phyloP scores from a whole-genome alignment of 179 eudicot genomes.

The Actinidia chinensis region DNA sequence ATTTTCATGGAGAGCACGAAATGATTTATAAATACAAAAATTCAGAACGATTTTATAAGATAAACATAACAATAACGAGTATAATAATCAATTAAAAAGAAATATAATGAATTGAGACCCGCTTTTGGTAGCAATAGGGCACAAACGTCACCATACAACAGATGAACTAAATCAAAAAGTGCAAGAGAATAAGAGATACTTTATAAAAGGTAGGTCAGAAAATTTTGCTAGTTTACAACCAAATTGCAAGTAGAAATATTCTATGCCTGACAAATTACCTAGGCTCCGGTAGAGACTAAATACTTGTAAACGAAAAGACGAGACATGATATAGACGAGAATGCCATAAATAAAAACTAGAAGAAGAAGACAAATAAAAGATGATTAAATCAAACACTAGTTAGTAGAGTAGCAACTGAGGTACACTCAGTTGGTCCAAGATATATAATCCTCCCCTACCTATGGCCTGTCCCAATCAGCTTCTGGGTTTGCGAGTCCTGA shows the following conservation, averaged over 20 bases:
- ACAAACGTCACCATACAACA: no score
- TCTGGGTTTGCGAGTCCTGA: not conserved
- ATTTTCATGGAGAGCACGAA: not conserved
- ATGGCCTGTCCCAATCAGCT: constrained; percentile 15
- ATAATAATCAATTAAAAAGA: no score
- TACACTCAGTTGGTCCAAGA: not conserved
- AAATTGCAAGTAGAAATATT: no score
- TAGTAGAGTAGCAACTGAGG: no score
- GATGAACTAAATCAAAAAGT: no score
- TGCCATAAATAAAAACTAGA: constrained; percentile 14
- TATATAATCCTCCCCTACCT: constrained; percentile 2
- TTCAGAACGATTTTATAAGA: no score
- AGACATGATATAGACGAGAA: constrained; percentile 18
- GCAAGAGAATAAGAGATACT: no score
- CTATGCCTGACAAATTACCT: not conserved
- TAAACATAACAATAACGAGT: no score
- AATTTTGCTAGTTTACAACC: no score
- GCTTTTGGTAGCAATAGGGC: no score
- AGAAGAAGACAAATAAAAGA: not conserved
- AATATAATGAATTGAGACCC: no score
- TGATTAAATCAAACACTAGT: not conserved
- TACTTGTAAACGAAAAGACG: not conserved
- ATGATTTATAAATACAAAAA: not conserved
- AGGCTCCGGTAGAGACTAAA: not conserved
- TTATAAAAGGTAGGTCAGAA: no score